Evolutionary conservation across 495 filamentous ascomycete species (phyloP).

Genomic region (Corynascus novoguineensis): DNA sequence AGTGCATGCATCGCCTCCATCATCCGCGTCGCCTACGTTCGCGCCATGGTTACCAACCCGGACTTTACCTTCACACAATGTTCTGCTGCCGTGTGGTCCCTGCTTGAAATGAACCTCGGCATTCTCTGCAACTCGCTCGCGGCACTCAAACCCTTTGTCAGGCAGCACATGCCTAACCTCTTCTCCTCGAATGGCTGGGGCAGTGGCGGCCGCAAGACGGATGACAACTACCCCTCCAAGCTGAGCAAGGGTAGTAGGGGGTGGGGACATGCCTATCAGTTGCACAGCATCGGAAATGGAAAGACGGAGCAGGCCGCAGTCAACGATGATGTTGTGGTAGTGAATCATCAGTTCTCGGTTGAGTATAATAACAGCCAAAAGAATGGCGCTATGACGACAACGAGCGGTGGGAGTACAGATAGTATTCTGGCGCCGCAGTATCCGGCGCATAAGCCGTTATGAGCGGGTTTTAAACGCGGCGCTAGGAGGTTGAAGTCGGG

Average conservation of each 20-base stretch:
- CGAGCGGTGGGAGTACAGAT: background rate
- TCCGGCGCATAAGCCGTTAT: background rate
- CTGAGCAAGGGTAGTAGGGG: background rate
- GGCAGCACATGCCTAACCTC: background rate
- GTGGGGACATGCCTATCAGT: slow-evolving; percentile 3
- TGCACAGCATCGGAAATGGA: background rate
- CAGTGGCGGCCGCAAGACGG: background rate
- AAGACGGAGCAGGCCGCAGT: background rate
- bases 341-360: background rate
- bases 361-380: background rate
- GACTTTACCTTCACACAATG: slow-evolving; percentile 23
- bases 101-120: slow-evolving; percentile 35
- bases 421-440: slow-evolving; percentile 4
- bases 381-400: background rate
- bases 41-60: slow-evolving; percentile 8
- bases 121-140: slow-evolving; percentile 26
- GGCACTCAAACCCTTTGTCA: background rate
- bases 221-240: background rate
- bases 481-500: no score
- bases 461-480: no score
- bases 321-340: background rate
- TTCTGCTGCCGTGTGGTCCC: slow-evolving; percentile 37
- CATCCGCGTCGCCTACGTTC: slow-evolving; percentile 22
- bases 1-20: slow-evolving; percentile 25
- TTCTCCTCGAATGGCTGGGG: background rate